Evolutionary conservation across 2,329 filamentous ascomycete genomes (phyloP), one percentile per base, ranked within the genome.

Genomic region (Trichoderma asperellum): DNA sequence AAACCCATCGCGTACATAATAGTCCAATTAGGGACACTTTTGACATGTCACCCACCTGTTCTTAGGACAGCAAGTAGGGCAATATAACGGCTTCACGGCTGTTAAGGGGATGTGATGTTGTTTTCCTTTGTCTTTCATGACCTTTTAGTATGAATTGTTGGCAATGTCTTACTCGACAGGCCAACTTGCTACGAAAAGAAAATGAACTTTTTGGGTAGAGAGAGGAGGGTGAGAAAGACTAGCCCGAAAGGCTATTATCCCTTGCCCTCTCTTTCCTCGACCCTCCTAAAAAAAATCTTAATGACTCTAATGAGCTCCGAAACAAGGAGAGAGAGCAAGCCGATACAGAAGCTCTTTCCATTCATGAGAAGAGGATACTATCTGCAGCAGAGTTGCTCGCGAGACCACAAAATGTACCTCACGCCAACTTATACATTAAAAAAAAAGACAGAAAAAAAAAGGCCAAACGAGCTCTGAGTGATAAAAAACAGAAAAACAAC

Each of bases 61-160:
- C 14, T 52, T 16, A 56, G 8, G n/a, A 70, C 62, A 53, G 64
- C 68, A 62, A 56, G 32, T 12, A 57, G 57, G 47, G 58, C 57
- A 52, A 16, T 61, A 32, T 32, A 57, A 37, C 57, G 16, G 63
- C 18, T 24, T 24, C 11, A n/a, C 8, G 27, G 35, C 55, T 61
- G 62, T 58, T 47, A 43, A 53, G 57, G 55, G n/a, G 68, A 68
- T 63, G 35, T 62, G 56, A 58, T 40, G 68, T 53, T 32, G 40
- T 58, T 68, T 70, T 70, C 59, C 49, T 70, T 68, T 68, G 68
- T 70, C 21, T 24, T 70, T 61, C 52, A 70, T 68, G 63, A 56
- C 49, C 55, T 70, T 56, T 68, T 63, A 34, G 34, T 70, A 70
- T 53, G 57, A 68, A 49, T 58, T 53, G 68, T 70, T 16, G 43